Conservation (phyloP, 2,329 filamentous ascomycete genomes). For the Rhynchosporium secalis region DNA sequence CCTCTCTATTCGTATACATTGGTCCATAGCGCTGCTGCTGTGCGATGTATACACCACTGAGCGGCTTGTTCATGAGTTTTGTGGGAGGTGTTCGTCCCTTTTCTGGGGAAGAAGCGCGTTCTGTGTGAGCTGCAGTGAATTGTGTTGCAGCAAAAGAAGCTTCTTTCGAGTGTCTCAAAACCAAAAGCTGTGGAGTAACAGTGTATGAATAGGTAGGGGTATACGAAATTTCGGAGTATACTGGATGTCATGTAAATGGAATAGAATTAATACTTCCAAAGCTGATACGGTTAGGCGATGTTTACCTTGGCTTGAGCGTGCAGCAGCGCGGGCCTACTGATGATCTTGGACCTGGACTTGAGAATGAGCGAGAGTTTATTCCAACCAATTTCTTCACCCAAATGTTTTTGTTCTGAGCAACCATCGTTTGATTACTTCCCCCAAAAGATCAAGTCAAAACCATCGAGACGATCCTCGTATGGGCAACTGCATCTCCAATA, state of each 20-base stretch:
- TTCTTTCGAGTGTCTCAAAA: slow-evolving; percentile 7
- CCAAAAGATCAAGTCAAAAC: not conserved
- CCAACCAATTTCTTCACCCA: slow-evolving; percentile 15
- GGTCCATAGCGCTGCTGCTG: slow-evolving; percentile 9
- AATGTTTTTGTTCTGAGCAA: too few species aligned
- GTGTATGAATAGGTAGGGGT: not conserved
- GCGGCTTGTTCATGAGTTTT: slow-evolving; percentile 20
- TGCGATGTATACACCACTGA: slow-evolving; percentile 16
- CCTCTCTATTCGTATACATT: not conserved
- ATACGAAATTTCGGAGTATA: not conserved
- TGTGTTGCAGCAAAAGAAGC: slow-evolving; percentile 9
- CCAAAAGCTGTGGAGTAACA: slow-evolving; percentile 1
- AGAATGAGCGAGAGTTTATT: slow-evolving; percentile 17
- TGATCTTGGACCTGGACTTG: not conserved
- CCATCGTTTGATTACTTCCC: not conserved
- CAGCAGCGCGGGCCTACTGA: slow-evolving; percentile 5
- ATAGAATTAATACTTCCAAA: slow-evolving; percentile 6
- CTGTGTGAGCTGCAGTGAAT: not conserved
- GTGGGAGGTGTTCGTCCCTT: slow-evolving; percentile 20
- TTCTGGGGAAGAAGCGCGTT: not conserved
- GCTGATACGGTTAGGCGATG: slow-evolving; percentile 20
- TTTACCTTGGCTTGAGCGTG: slow-evolving; percentile 26
- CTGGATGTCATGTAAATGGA: not conserved
- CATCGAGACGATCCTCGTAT: not conserved
- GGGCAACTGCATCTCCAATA: too few species aligned